phyloP scores from a whole-genome alignment of 805 yeast genomes.

The Teunomyces cretensis region DNA sequence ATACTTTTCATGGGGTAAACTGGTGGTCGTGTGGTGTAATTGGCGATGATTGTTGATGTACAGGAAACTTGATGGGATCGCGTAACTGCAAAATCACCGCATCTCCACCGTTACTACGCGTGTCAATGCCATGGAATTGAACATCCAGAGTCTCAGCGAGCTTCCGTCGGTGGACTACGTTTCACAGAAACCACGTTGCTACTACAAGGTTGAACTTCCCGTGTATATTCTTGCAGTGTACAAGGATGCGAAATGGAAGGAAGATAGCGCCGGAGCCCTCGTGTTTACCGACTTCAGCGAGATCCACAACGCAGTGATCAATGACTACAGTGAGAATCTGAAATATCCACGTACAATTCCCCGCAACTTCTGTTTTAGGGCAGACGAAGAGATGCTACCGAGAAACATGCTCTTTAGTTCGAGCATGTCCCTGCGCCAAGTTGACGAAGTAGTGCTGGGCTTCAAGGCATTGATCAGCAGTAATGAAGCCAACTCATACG shows the following conservation, averaged over 20 bases:
- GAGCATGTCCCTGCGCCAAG: not conserved
- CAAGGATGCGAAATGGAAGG: constrained; percentile 5
- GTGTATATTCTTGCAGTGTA: constrained; percentile 9
- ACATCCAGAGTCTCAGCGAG: not conserved
- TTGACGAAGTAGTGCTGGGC: not conserved
- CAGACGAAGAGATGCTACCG: not conserved
- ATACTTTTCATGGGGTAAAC: not conserved
- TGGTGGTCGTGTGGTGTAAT: not conserved
- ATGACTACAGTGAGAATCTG: not conserved
- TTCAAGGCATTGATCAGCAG: not conserved
- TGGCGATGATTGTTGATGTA: no score
- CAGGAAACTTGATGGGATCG: no score
- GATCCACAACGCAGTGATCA: constrained; percentile 3
- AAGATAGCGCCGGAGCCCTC: constrained; percentile 1
- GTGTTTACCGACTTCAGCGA: constrained; percentile 12
- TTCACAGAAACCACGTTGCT: not conserved
- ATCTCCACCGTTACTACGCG: no score
- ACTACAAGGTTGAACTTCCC: constrained; percentile 3
- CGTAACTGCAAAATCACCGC: not conserved
- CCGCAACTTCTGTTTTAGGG: not conserved
- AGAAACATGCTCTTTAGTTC: not conserved
- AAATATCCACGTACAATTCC: constrained; percentile 1
- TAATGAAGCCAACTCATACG: not conserved
- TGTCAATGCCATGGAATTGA: not conserved
- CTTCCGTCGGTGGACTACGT: not conserved